Base-by-base conservation (phyloP, 2,329 filamentous ascomycete genomes). In the Penicillium hordei region DNA sequence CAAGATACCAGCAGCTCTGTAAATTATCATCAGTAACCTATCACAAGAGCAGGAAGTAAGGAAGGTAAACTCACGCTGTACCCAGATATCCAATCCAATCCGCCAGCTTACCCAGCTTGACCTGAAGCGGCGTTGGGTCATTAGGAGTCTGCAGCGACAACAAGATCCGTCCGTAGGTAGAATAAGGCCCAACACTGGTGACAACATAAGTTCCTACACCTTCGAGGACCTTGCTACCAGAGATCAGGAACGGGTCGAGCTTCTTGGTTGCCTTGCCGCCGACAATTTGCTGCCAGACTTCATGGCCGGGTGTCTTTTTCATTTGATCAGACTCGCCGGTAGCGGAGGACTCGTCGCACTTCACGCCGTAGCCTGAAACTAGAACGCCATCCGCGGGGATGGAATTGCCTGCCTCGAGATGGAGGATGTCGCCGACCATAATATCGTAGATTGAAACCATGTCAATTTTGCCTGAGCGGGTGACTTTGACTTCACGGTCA, bases 71-170 rank as follows among this genome's bases (percentile, higher is more conserved):
- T 69, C 69, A 77, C 75, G 82, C 86, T 71, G 90, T 91, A 74
- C 89, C 89, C 36, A 91, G 78, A 73, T 89, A 90, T 57, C 89
- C 89, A 70, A 91, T 91, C 77, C 89, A 90, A 63, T 89, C 87
- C 58, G 89, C 89, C 62, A 92, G 85, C 59, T 84, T 80, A 68
- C 89, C 90, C 52, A 92, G 81, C 76, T 91, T 92, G 59, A 85
- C 86, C 73, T 92, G 89, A 21, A 92, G 81, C 13, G 89, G 89
- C 0, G 89, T 91, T 60, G 89, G 88, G 68, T 91, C 88, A 52
- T 87, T 86, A 48, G 89, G 84, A 52, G 89, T 88, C 68, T 89
- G 87, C 56, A 91, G 77, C 38, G 87, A 84, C 82, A 91, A 86
- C 73, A 91, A 79, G 44, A 89, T 91, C 70, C 88, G 88, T 70